Evolutionary conservation across 2,329 filamentous ascomycete species (phyloP).

Genomic region (Trichoderma asperellum): DNA sequence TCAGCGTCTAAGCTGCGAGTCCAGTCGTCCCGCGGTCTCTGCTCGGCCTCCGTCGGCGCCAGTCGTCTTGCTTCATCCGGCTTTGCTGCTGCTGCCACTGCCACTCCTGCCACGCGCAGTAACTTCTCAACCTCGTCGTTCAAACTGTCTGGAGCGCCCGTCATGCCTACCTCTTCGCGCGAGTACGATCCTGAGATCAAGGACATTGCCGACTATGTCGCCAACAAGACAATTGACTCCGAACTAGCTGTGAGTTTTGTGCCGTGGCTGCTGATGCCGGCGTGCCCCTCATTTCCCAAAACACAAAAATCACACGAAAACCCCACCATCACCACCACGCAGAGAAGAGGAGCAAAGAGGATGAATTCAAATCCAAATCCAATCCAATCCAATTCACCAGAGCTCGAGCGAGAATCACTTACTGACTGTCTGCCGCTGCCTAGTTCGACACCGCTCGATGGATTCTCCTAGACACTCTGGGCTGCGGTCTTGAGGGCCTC

Average conservation of each 20-base stretch:
- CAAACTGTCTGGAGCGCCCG: constrained; percentile 53
- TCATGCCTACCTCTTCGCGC: constrained; percentile 55
- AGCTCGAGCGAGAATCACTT: neutral
- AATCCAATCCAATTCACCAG: neutral
- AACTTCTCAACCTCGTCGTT: constrained; percentile 56
- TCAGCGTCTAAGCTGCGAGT: constrained; percentile 58
- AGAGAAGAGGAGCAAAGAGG: neutral
- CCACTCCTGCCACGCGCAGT: constrained; percentile 43
- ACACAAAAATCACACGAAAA: neutral
- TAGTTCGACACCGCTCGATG: constrained; percentile 95
- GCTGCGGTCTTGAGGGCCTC: constrained; percentile 93
- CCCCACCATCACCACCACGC: constrained; percentile 2
- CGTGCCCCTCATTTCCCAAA: constrained; percentile 18
- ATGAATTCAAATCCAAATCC: neutral
- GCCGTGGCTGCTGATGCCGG: neutral
- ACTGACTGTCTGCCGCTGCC: neutral
- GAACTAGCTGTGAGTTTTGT: constrained; percentile 80
- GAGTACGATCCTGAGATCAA: constrained; percentile 90
- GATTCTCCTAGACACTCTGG: constrained; percentile 95
- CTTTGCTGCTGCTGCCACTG: constrained; percentile 38
- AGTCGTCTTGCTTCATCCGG: constrained; percentile 36
- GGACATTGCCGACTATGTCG: constrained; percentile 94
- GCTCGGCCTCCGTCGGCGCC: constrained; percentile 35
- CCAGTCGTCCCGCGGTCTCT: constrained; percentile 40
- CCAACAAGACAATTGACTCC: constrained; percentile 87